phyloP scores from a whole-genome alignment of 164 flowering plant species.

The Houttuynia cordata region DNA sequence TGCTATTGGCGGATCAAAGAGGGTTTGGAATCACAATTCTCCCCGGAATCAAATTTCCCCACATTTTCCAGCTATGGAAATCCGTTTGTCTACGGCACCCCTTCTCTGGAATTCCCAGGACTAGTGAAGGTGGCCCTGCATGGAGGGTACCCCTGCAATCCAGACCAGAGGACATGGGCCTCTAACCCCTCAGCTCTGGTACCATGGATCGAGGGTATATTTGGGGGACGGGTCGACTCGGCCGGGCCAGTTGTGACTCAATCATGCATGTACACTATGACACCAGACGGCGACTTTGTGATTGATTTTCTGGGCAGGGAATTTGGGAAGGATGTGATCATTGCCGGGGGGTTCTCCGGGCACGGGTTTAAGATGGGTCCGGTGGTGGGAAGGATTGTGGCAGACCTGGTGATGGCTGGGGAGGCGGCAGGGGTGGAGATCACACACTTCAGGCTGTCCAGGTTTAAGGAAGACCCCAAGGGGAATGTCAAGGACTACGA shows the following conservation, averaged over 20 bases:
- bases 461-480: constrained; percentile 50
- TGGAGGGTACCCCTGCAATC: constrained; percentile 66
- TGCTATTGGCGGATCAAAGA: constrained; percentile 74
- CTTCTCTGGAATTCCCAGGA: constrained; percentile 78
- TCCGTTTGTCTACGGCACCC: constrained; percentile 77
- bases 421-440: constrained; percentile 50
- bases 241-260: constrained; percentile 35
- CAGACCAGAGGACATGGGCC: constrained; percentile 60
- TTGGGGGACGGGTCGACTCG: constrained; percentile 38
- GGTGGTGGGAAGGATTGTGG: constrained; percentile 54
- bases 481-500: constrained; percentile 63
- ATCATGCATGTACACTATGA: constrained; percentile 84
- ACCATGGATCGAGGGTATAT: constrained; percentile 39
- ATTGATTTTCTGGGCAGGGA: constrained; percentile 80
- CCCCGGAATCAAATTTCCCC: constrained; percentile 46
- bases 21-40: constrained; percentile 33
- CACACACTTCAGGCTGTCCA: constrained; percentile 37
- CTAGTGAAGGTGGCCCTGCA: constrained; percentile 69
- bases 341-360: constrained; percentile 91
- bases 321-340: constrained; percentile 68
- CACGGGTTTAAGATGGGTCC: constrained; percentile 99
- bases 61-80: constrained; percentile 67
- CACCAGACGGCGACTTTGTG: constrained; percentile 83
- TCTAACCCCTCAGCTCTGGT: constrained; percentile 13
- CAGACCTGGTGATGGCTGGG: constrained; percentile 46